Conservation (phyloP, 2,329 filamentous ascomycete genomes). For the Claviceps sp. region DNA sequence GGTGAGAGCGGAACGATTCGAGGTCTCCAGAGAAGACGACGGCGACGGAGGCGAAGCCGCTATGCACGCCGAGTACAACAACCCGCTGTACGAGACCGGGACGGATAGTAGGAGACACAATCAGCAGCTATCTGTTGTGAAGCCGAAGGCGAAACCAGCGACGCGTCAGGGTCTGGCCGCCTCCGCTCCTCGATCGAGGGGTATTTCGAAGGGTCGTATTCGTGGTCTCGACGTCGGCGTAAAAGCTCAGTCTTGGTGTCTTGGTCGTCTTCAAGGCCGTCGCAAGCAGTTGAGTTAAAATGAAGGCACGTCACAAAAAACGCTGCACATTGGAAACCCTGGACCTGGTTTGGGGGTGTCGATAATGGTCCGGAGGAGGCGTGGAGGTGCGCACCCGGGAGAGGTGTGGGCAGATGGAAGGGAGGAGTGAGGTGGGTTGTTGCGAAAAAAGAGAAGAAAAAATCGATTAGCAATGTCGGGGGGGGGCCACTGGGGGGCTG, state of each 20-base stretch:
- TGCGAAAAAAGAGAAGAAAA: background rate
- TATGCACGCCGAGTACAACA: background rate
- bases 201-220: background rate
- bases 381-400: slow-evolving; percentile 22
- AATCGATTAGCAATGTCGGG: slow-evolving; percentile 3
- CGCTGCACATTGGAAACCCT: slow-evolving; percentile 14
- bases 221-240: slow-evolving; percentile 2
- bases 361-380: slow-evolving; percentile 27
- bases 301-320: slow-evolving; percentile 6
- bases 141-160: background rate
- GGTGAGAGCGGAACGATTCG: slow-evolving; percentile 1
- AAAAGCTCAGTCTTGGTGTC: background rate
- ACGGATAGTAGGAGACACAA: background rate
- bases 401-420: slow-evolving; percentile 22
- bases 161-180: slow-evolving; percentile 4
- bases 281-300: slow-evolving; percentile 2
- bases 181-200: slow-evolving; percentile 3
- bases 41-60: background rate
- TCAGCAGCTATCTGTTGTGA: background rate
- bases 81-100: background rate
- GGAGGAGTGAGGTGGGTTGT: slow-evolving; percentile 10
- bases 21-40: background rate
- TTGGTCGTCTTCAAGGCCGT: slow-evolving; percentile 3
- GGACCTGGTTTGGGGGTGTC: slow-evolving; percentile 24
- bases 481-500: background rate